Percentiles rank a stretch among this genome's conserved stretches.
phyloP scores from a whole-genome alignment of 805 yeast genomes.

The Candida maltosa region DNA sequence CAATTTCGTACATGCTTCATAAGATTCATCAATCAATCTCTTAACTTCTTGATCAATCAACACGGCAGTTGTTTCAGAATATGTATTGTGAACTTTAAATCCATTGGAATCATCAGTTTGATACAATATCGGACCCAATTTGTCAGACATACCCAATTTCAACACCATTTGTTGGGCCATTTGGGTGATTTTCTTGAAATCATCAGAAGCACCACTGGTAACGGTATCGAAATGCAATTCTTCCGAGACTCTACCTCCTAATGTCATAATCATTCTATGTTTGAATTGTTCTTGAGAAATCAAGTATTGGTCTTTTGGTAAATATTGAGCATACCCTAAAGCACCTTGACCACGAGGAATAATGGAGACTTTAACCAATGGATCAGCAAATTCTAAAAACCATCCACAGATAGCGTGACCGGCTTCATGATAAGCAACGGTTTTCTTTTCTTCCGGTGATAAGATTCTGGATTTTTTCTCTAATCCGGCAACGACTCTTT shows the following conservation, averaged over 20 bases:
- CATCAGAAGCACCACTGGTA: constrained; percentile 90
- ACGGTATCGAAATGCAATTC: constrained; percentile 84
- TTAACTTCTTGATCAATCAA: constrained; percentile 69
- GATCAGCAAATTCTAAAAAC: constrained; percentile 86
- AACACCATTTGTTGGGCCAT: constrained; percentile 91
- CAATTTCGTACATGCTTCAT: constrained; percentile 54
- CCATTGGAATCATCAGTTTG: constrained; percentile 47
- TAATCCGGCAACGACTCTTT: constrained; percentile 91
- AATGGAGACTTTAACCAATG: constrained; percentile 86
- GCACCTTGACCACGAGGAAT: constrained; percentile 95
- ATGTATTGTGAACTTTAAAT: constrained; percentile 55
- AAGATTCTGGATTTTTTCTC: constrained; percentile 81
- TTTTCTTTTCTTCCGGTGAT: constrained; percentile 74
- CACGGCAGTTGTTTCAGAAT: constrained; percentile 68
- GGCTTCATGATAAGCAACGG: constrained; percentile 94
- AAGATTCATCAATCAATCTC: constrained; percentile 63
- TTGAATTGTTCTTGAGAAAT: constrained; percentile 70
- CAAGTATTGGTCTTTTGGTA: constrained; percentile 85
- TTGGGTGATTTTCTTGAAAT: constrained; percentile 84
- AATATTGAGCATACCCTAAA: constrained; percentile 91
- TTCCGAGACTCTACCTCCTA: constrained; percentile 91
- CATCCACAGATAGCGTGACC: constrained; percentile 97
- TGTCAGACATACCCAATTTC: constrained; percentile 81
- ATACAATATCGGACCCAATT: constrained; percentile 65
- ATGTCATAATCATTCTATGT: constrained; percentile 90